Evolutionary conservation across 352 stramenopile genomes (phyloP).

Genomic region (Globisporangium emineosum): DNA sequence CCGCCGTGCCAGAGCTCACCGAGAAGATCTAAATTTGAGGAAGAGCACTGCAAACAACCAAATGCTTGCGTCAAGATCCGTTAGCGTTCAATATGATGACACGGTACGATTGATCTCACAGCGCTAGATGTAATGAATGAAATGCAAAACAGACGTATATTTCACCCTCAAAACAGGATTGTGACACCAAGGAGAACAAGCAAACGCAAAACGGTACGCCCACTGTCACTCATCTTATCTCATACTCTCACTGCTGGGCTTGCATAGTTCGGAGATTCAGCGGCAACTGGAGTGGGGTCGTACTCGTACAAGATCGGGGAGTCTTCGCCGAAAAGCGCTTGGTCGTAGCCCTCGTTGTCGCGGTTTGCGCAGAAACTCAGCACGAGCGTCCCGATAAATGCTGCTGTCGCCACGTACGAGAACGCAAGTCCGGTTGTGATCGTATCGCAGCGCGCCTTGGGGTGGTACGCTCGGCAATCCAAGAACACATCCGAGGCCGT

Average conservation of each 20-base stretch:
- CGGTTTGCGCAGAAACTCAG: constrained; percentile 10
- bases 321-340: constrained; percentile 14
- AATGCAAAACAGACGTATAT: constrained; percentile 10
- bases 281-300: constrained; percentile 12
- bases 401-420: constrained; percentile 8
- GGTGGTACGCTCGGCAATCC: constrained; percentile 9
- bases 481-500: constrained; percentile 7
- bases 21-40: constrained; percentile 92
- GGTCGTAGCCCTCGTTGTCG: constrained; percentile 14
- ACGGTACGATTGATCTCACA: background rate
- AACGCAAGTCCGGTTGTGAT: constrained; percentile 9
- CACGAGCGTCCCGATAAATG: constrained; percentile 13
- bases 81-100: background rate
- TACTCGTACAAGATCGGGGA: constrained; percentile 18
- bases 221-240: background rate
- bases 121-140: constrained; percentile 9
- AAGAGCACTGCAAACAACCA: background rate
- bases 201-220: constrained; percentile 2
- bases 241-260: constrained; percentile 11
- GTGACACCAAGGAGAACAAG: background rate
- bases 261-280: background rate
- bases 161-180: background rate
- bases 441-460: constrained; percentile 8
- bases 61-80: constrained; percentile 4
- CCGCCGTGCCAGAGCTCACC: constrained; percentile 95